Percentiles rank a stretch among this genome's conserved stretches.
These are phyloP conservation scores for Candida lessepsii DNA, from an alignment of 805 yeast genomes.

Conservation along the genomic window DNA sequence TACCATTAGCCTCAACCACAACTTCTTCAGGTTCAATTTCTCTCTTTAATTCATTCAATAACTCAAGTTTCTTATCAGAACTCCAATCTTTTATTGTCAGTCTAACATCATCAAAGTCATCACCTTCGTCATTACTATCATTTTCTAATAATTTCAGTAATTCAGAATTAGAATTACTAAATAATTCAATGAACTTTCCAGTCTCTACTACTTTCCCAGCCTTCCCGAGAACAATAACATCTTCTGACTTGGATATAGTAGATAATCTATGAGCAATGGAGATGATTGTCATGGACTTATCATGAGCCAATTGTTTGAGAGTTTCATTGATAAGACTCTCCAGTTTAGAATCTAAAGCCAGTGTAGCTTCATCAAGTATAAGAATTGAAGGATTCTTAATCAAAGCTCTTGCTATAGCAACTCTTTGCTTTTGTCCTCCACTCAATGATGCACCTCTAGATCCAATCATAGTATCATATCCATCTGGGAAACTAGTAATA, in stretches of 20 bases:
- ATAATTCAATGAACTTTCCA: conserved; percentile 39
- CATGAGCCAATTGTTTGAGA: conserved; percentile 33
- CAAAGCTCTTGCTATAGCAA: conserved; percentile 74
- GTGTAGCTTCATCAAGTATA: conserved; percentile 68
- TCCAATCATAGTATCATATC: conserved; percentile 58
- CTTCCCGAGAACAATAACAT: conserved; percentile 43
- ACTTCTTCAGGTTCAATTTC: conserved; percentile 12
- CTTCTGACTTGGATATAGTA: conserved; percentile 45
- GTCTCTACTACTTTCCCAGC: conserved; percentile 41
- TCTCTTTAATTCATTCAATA: conserved; percentile 31
- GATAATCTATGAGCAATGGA: conserved; percentile 46
- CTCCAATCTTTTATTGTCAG: conserved; percentile 10
- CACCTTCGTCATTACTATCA: conserved; percentile 13
- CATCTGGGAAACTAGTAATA: conserved; percentile 55
- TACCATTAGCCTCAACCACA: no score
- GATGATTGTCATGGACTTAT: conserved; percentile 42
- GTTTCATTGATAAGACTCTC: conserved; percentile 47
- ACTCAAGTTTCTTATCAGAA: conserved; percentile 30
- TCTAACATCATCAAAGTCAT: conserved; percentile 13
- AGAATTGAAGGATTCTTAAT: conserved; percentile 64
- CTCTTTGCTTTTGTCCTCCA: conserved; percentile 77
- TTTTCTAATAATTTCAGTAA: conserved; percentile 38
- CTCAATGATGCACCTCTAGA: conserved; percentile 57
- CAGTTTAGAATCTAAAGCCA: conserved; percentile 55
- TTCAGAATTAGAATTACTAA: conserved; percentile 41